Evolutionary conservation across 2,329 filamentous ascomycete species (phyloP).

Genomic region (Talaromyces marneffei): DNA sequence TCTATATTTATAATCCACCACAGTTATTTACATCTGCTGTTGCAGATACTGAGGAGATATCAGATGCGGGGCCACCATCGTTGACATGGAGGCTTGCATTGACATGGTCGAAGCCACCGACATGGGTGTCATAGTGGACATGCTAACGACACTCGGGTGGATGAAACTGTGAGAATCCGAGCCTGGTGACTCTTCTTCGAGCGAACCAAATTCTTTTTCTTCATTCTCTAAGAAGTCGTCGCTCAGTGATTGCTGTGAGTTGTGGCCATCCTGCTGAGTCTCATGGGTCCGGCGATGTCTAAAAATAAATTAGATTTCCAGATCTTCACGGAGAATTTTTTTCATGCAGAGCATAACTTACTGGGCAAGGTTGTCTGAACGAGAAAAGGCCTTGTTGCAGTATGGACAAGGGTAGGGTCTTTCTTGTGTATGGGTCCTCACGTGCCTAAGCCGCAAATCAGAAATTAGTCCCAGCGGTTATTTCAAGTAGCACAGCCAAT

Average conservation of each 20-base stretch:
- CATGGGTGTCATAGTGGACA: conserved; percentile 34
- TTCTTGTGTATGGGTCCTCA: conserved; percentile 98
- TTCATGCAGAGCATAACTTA: conserved; percentile 47
- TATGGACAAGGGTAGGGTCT: conserved; percentile 95
- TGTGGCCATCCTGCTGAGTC: conserved; percentile 56
- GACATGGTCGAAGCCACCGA: conserved; percentile 29
- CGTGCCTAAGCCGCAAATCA: conserved; percentile 62
- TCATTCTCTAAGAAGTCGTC: conserved; percentile 70
- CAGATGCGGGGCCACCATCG: conserved; percentile 39
- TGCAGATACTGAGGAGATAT: conserved; percentile 40
- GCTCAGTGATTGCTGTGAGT: conserved; percentile 35
- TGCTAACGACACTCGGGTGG: conserved; percentile 29
- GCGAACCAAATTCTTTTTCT: conserved; percentile 74
- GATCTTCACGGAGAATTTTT: not conserved
- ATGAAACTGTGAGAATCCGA: conserved; percentile 22
- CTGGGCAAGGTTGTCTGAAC: conserved; percentile 98
- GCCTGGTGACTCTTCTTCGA: conserved; percentile 70
- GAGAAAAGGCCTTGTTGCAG: conserved; percentile 97
- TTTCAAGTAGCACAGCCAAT: conserved; percentile 34
- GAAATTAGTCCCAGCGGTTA: conserved; percentile 46
- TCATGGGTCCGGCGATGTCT: conserved; percentile 76
- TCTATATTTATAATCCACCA: not conserved
- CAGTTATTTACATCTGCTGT: conserved; percentile 33
- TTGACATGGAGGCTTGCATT: conserved; percentile 34
- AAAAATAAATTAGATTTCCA: conserved; percentile 22